Conservation (phyloP, 2,329 filamentous ascomycete species). For the Coniochaeta prunicola region DNA sequence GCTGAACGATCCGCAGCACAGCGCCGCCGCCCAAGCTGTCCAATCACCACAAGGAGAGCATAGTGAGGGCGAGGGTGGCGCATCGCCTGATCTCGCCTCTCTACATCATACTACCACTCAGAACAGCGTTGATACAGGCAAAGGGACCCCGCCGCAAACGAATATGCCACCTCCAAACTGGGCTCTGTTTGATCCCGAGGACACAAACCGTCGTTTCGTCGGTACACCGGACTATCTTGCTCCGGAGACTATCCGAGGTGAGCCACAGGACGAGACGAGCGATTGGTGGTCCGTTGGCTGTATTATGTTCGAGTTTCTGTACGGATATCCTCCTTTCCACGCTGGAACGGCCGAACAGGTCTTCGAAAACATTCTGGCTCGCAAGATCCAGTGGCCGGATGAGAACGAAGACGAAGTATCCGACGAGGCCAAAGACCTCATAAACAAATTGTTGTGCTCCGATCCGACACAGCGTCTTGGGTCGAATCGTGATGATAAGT, state of each 20-base stretch:
- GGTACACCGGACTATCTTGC: conserved; percentile 96
- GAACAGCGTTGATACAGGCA: conserved; percentile 34
- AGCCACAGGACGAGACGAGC: conserved; percentile 93
- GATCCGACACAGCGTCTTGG: conserved; percentile 78
- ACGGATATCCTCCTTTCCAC: conserved; percentile 89
- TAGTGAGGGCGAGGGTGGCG: conserved; percentile 60
- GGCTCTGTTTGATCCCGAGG: conserved; percentile 92
- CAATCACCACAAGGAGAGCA: conserved; percentile 67
- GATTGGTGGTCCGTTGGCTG: conserved; percentile 99
- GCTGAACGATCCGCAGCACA: conserved; percentile 52
- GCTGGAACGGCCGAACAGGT: conserved; percentile 84
- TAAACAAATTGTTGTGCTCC: conserved; percentile 83
- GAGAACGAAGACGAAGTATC: conserved; percentile 71
- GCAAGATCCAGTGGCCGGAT: conserved; percentile 88
- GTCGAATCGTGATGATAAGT: conserved; percentile 78
- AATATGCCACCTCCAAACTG: conserved; percentile 81
- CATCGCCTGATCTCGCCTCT: conserved; percentile 69
- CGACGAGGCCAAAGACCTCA: conserved; percentile 83
- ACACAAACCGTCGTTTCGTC: conserved; percentile 87
- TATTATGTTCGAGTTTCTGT: conserved; percentile 94
- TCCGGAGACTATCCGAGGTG: conserved; percentile 91
- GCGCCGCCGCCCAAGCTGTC: conserved; percentile 34
- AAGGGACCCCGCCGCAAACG: conserved; percentile 53
- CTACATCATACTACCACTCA: conserved; percentile 45
- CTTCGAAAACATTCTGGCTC: conserved; percentile 90